Conservation (phyloP, 805 yeast species). For the Metschnikowia lachancei region DNA sequence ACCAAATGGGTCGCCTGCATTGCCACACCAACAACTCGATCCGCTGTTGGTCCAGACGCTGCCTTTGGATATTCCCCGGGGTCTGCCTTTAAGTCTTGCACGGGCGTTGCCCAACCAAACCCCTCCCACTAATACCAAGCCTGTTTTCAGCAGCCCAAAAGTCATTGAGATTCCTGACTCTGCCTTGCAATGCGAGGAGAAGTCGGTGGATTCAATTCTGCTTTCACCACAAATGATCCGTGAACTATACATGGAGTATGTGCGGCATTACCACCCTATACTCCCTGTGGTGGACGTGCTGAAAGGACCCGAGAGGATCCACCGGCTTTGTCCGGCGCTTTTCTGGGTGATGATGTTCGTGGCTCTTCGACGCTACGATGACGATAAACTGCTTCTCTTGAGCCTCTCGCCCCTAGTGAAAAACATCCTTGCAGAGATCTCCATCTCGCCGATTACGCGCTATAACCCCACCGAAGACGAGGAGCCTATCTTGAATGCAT, state of each 20-base stretch:
- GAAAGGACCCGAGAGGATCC: conserved; percentile 79
- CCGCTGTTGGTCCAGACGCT: neutral
- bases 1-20: neutral
- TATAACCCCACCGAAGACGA: conserved; percentile 75
- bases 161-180: conserved; percentile 2
- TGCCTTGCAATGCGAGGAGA: conserved; percentile 54
- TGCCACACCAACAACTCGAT: neutral
- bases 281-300: conserved; percentile 82
- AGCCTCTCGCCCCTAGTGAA: conserved; percentile 68
- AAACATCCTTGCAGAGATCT: conserved; percentile 77
- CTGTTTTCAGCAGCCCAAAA: neutral
- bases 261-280: conserved; percentile 74
- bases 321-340: conserved; percentile 76
- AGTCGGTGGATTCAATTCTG: conserved; percentile 66
- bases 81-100: too few relatives aligned
- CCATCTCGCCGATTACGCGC: conserved; percentile 86
- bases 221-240: conserved; percentile 60
- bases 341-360: conserved; percentile 93
- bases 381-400: conserved; percentile 46
- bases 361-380: conserved; percentile 62
- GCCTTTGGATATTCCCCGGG: too few relatives aligned
- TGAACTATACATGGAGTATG: conserved; percentile 65
- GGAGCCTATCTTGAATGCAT: conserved; percentile 80
- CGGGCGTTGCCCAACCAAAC: neutral
- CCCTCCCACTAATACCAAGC: neutral